Base-by-base conservation (phyloP, 2,329 filamentous ascomycete genomes). In the Cladosporium sp. region DNA sequence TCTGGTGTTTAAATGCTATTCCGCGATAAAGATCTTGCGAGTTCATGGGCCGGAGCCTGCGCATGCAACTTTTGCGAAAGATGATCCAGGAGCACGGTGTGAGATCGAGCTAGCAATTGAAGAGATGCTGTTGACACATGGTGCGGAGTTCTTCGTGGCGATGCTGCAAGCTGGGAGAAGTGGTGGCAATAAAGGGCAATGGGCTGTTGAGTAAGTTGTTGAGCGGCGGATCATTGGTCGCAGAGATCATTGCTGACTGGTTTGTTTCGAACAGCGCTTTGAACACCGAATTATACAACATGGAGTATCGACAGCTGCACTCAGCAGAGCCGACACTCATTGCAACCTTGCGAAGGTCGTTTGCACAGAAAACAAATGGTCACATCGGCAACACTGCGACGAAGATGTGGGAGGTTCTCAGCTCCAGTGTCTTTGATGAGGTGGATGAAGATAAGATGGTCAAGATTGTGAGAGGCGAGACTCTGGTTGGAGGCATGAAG, bases 101-200 rank as follows among this genome's bases (percentile, higher is more conserved):
- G 70, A 73, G 51, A 64, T 72, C 25, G 70, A 73, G 56, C 55
- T 73, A 22, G 68, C 67, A 5, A 65, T 64, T 17, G 68, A 73
- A 56, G 71, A 73, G 61, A 64, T 70, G 58, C 54, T 72, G 15
- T 61, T 73, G 12, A 57, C 59, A 17, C 59, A 68, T 30, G 71
- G 71, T 0, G 67, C 69, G 14, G 61, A 62, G 8, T 69, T 70
- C 50, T 68, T 72, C 52, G 52, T 67, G 14, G 63, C 60, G 8
- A 52, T 72, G 57, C 51, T 72, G 5, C 51, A 60, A n/a, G 63
- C 60, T 37, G 60, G 62, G 28, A 34, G 43, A 17, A 20, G 34
- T 5, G 45, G 39, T 2, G 17, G 20, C 3, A 52, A 25, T 1
- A 40, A 49, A 42, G 47, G 50, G 3, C 6, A 14, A 3, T 59